Conservation (phyloP, 257 asterid genomes). For the Ajuga chamaepitys region DNA sequence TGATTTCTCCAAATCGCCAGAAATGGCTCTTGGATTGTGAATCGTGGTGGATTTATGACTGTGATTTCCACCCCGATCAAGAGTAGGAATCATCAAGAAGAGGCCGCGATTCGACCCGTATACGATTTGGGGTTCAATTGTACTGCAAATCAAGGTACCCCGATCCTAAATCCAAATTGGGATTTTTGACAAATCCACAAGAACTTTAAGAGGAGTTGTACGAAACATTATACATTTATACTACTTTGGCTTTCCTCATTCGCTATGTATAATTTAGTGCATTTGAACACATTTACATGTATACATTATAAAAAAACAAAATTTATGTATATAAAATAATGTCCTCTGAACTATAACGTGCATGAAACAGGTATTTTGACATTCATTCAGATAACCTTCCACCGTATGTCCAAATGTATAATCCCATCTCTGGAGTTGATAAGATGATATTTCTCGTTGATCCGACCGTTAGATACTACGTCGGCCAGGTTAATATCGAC, state of each 20-base stretch:
- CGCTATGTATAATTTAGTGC: neutral
- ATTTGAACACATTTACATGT: neutral
- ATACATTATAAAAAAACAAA: neutral
- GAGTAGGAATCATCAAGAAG: too few species aligned
- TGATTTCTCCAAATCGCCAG: too few species aligned
- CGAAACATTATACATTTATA: too few species aligned
- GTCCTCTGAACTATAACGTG: neutral
- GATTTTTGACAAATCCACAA: too few species aligned
- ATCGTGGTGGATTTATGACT: too few species aligned
- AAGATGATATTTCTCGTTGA: conserved; percentile 65
- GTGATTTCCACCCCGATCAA: too few species aligned
- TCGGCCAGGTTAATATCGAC: conserved; percentile 62
- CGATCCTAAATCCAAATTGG: too few species aligned
- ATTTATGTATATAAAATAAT: neutral
- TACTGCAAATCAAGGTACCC: too few species aligned
- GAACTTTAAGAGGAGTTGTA: too few species aligned
- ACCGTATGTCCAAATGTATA: conserved; percentile 63
- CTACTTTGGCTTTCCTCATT: neutral
- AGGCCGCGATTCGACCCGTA: too few species aligned
- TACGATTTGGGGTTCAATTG: too few species aligned
- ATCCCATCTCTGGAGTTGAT: conserved; percentile 65
- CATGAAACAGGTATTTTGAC: neutral
- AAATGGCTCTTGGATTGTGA: too few species aligned
- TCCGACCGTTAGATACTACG: conserved; percentile 61
- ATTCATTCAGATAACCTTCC: conserved; percentile 59